A percentile compares a stretch with the other conserved stretches of the same genome.
These are phyloP conservation scores for Candida morakotiae DNA, from an alignment of 805 yeast species.

Conservation along the genomic window DNA sequence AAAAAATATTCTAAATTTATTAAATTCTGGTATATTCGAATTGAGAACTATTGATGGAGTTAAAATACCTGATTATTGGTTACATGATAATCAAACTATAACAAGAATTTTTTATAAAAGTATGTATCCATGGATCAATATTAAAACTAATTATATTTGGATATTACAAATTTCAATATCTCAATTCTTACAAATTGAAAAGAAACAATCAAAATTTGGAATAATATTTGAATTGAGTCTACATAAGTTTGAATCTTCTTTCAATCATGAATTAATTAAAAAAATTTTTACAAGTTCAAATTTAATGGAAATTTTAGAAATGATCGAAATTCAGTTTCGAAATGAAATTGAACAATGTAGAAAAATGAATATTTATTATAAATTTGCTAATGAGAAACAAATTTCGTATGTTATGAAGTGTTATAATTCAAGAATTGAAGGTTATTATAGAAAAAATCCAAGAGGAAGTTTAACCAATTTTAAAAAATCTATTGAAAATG, in stretches of 20 bases:
- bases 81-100: slow-evolving; percentile 3
- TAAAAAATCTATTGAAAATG: neutral
- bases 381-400: slow-evolving; percentile 4
- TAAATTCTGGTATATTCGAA: neutral
- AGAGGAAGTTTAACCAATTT: neutral
- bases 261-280: neutral
- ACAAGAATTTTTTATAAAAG: neutral
- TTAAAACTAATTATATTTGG: neutral
- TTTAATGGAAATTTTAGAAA: slow-evolving; percentile 3
- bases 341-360: neutral
- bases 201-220: neutral
- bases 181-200: neutral
- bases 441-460: neutral
- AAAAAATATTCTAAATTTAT: neutral
- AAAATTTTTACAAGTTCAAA: slow-evolving; percentile 1
- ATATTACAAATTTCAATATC: neutral
- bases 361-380: neutral
- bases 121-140: slow-evolving; percentile 2
- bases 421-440: neutral
- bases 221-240: neutral
- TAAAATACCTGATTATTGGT: neutral
- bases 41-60: slow-evolving; percentile 3
- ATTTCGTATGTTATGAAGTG: neutral
- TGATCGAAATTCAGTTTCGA: neutral
- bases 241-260: neutral